Conservation (phyloP, 2,329 filamentous ascomycete genomes). For the Botrytis aclada region DNA sequence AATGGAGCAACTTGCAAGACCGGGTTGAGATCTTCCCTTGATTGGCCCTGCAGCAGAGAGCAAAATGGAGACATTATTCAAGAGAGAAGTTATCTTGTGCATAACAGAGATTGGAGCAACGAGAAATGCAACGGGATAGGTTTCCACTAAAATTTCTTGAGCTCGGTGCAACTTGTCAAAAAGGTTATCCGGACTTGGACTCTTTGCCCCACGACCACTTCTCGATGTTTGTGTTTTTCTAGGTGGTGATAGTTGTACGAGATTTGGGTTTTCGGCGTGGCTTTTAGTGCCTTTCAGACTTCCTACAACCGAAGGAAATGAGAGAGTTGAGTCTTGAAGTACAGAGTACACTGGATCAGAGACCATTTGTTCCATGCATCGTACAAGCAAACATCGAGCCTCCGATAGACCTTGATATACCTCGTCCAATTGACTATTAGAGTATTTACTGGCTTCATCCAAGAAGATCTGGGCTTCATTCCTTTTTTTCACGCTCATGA, state of each 20-base stretch:
- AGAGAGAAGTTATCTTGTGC: constrained; percentile 59
- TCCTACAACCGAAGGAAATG: constrained; percentile 65
- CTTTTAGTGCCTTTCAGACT: constrained; percentile 27
- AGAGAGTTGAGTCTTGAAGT: constrained; percentile 88
- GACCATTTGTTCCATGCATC: constrained; percentile 69
- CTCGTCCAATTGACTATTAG: constrained; percentile 43
- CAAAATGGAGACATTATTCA: constrained; percentile 64
- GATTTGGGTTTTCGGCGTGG: constrained; percentile 28
- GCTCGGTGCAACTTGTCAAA: constrained; percentile 54
- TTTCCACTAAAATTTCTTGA: constrained; percentile 62
- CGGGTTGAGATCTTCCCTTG: constrained; percentile 49
- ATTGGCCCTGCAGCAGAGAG: constrained; percentile 58
- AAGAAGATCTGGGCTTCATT: constrained; percentile 56
- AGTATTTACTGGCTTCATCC: constrained; percentile 47
- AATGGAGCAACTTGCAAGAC: constrained; percentile 59
- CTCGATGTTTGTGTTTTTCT: constrained; percentile 26
- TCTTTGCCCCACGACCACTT: constrained; percentile 24
- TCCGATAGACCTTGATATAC: constrained; percentile 56
- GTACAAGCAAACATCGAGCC: constrained; percentile 64
- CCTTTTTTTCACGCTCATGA: constrained; percentile 50
- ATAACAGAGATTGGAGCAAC: constrained; percentile 56
- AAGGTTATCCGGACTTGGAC: constrained; percentile 39
- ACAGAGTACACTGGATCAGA: constrained; percentile 83
- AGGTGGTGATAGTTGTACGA: constrained; percentile 27
- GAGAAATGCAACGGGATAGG: constrained; percentile 49